These are phyloP conservation scores for Populus ilicifolia DNA, from an alignment of 345 rosid genomes.

Conservation along the genomic window DNA sequence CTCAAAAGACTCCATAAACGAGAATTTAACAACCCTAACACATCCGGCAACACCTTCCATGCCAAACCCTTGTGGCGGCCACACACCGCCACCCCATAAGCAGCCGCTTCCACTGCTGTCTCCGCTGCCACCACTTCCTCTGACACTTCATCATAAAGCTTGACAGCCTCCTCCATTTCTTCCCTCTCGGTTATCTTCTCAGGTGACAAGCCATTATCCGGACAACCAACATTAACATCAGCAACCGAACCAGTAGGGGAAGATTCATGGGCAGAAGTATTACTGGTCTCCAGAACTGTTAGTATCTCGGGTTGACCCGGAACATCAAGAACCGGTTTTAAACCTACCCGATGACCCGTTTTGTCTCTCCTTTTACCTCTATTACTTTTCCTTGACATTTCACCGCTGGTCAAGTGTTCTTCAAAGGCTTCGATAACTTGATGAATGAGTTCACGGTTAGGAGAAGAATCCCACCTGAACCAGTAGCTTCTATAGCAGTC, in stretches of 20 bases:
- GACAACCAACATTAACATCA: not conserved
- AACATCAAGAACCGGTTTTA: slow-evolving; percentile 2
- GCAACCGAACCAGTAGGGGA: not conserved
- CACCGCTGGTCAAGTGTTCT: slow-evolving; percentile 50
- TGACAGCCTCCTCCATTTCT: not conserved
- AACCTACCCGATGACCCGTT: slow-evolving; percentile 25
- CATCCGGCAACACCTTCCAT: slow-evolving; percentile 95
- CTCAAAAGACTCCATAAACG: slow-evolving; percentile 90
- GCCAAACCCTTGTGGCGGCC: slow-evolving; percentile 71
- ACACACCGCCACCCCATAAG: slow-evolving; percentile 13
- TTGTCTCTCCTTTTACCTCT: slow-evolving; percentile 48
- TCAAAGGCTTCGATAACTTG: slow-evolving; percentile 82
- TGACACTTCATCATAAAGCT: not conserved
- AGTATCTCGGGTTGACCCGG: not conserved
- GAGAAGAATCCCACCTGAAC: slow-evolving; percentile 84
- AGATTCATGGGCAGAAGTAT: not conserved
- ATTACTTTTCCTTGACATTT: slow-evolving; percentile 35
- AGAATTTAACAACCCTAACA: slow-evolving; percentile 76
- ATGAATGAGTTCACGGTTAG: slow-evolving; percentile 79
- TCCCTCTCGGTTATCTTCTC: slow-evolving; percentile 5
- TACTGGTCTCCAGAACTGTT: not conserved
- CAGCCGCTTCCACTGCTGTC: slow-evolving; percentile 10
- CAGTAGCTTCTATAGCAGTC: slow-evolving; percentile 86
- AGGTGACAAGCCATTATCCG: not conserved
- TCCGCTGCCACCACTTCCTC: slow-evolving; percentile 6